These are phyloP conservation scores for Fusarium annulatum DNA, from an alignment of 2,329 filamentous ascomycete species.

Conservation along the genomic window DNA sequence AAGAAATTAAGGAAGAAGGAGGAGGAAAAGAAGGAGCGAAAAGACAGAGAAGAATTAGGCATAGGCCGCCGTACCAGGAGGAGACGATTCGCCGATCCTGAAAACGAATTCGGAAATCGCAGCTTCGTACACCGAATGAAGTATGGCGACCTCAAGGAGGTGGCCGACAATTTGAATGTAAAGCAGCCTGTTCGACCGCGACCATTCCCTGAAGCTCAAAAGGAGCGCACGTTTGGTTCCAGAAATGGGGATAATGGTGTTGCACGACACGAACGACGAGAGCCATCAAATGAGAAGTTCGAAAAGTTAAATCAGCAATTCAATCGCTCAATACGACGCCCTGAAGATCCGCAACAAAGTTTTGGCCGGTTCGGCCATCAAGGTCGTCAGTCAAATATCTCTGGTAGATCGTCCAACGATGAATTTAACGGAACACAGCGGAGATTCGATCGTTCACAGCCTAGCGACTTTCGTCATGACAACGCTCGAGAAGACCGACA, in stretches of 20 bases:
- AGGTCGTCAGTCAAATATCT: slow-evolving; percentile 2
- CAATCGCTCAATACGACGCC: not conserved
- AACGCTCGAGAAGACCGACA: slow-evolving; percentile 17
- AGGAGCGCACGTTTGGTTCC: slow-evolving; percentile 11
- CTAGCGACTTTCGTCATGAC: slow-evolving; percentile 13
- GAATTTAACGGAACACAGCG: slow-evolving; percentile 14
- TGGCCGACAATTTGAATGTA: slow-evolving; percentile 40
- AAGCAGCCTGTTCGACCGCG: slow-evolving; percentile 44
- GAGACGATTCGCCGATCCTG: slow-evolving; percentile 64
- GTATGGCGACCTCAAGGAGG: slow-evolving; percentile 53
- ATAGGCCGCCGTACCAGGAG: slow-evolving; percentile 57
- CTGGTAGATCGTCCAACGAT: not conserved
- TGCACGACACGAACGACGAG: not conserved
- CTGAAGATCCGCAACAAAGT: slow-evolving; percentile 1
- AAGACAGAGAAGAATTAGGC: slow-evolving; percentile 49
- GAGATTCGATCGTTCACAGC: slow-evolving; percentile 11
- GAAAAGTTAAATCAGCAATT: not conserved
- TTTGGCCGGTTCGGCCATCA: not conserved
- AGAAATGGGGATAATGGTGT: not conserved
- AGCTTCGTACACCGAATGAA: slow-evolving; percentile 68
- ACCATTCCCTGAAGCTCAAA: slow-evolving; percentile 30
- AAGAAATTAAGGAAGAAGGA: slow-evolving; percentile 63
- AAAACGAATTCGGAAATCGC: slow-evolving; percentile 62
- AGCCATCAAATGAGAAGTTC: not conserved
- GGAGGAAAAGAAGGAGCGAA: slow-evolving; percentile 51